Evolutionary conservation across 108 stramenopile genomes (phyloP).

Genomic region (Mediolabrus comicus): DNA sequence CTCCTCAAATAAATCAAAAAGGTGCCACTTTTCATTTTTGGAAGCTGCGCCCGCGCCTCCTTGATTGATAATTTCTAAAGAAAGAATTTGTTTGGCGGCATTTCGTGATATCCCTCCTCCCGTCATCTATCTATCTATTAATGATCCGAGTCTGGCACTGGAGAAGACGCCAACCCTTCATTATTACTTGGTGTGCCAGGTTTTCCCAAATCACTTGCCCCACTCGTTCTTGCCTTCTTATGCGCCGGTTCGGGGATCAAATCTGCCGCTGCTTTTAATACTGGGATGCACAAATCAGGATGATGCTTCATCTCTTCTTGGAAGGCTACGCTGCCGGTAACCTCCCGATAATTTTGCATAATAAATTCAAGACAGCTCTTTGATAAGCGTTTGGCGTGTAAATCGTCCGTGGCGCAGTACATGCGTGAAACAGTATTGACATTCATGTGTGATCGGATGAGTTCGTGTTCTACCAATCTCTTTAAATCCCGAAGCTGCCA

Average conservation of each 20-base stretch:
- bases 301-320: constrained; percentile 92
- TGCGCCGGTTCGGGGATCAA: constrained; percentile 85
- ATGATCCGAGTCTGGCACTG: constrained; percentile 31
- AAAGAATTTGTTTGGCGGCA: too few species aligned
- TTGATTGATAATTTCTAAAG: too few species aligned
- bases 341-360: constrained; percentile 86
- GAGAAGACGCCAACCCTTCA: constrained; percentile 32
- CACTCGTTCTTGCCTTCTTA: constrained; percentile 80
- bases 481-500: constrained; percentile 91
- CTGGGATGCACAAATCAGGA: constrained; percentile 88
- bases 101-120: too few species aligned
- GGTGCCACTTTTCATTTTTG: too few species aligned
- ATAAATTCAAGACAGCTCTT: constrained; percentile 86
- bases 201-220: constrained; percentile 62
- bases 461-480: constrained; percentile 82
- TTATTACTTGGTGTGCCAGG: constrained; percentile 51
- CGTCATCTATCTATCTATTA: too few species aligned
- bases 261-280: constrained; percentile 89
- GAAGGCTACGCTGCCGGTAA: constrained; percentile 74
- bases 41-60: too few species aligned
- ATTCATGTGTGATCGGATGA: constrained; percentile 80
- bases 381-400: constrained; percentile 77
- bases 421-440: constrained; percentile 83
- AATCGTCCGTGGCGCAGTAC: constrained; percentile 89
- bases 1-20: too few species aligned